Evolutionary conservation across 257 asterid genomes (phyloP).

Genomic region (Solanum ahanhuiri): DNA sequence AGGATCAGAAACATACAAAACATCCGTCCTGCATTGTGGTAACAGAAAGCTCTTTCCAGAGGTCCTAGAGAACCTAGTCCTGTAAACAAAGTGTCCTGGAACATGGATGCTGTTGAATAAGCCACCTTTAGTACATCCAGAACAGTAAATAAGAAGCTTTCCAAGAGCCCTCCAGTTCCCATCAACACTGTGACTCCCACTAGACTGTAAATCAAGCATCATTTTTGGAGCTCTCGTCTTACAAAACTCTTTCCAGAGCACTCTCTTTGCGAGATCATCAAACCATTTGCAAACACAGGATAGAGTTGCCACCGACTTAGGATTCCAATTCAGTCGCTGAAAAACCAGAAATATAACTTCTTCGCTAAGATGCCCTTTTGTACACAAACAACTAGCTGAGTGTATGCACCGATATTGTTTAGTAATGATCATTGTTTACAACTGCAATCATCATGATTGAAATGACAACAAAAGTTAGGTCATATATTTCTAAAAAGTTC

Average conservation of each 20-base stretch:
- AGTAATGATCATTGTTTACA: constrained; percentile 40
- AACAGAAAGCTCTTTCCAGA: constrained; percentile 89
- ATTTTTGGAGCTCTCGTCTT: constrained; percentile 89
- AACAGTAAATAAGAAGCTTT: constrained; percentile 72
- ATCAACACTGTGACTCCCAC: constrained; percentile 81
- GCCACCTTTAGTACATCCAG: constrained; percentile 70
- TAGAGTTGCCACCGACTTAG: constrained; percentile 59
- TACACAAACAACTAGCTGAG: constrained; percentile 69
- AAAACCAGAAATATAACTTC: constrained; percentile 73
- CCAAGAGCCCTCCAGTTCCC: constrained; percentile 99
- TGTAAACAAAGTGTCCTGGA: constrained; percentile 82
- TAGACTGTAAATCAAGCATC: constrained; percentile 85
- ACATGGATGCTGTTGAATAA: constrained; percentile 50
- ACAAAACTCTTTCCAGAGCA: constrained; percentile 93
- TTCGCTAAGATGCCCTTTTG: constrained; percentile 79
- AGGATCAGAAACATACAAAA: constrained; percentile 86
- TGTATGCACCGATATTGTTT: constrained; percentile 90
- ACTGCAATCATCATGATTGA: background rate
- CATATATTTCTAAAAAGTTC: background rate
- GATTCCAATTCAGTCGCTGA: constrained; percentile 74
- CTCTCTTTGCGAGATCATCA: constrained; percentile 81
- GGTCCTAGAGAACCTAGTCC: constrained; percentile 88
- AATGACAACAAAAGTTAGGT: background rate
- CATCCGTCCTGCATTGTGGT: constrained; percentile 78
- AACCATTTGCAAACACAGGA: constrained; percentile 94